Base-by-base conservation (phyloP, 768 basidiomycete genomes). In the Psilocybe subaeruginosa region DNA sequence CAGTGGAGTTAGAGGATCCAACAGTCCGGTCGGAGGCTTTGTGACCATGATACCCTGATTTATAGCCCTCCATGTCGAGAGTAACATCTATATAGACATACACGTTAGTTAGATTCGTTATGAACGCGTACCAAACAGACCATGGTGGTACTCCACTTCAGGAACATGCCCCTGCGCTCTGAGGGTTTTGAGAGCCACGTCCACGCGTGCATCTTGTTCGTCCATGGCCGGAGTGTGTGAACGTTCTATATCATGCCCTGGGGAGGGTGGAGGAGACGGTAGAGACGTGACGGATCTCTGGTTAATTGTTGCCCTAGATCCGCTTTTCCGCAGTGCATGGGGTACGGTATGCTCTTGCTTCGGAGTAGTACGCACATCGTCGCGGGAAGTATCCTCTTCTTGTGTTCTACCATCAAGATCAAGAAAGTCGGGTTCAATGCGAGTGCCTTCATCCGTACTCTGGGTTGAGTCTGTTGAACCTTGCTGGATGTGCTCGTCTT, bases 21-120 rank as follows among this genome's bases (percentile, higher is more conserved):
- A 80, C 66, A 2, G 79, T 82, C 37, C 73, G 71, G 58, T 82
- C 80, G 23, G 80, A 79, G 30, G 67, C 62, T 68, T 80, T 79
- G 17, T 72, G 61, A 45, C 67, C 66, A 55, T 77, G 76, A 39
- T 68, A 66, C 8, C 56, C 62, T 19, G 84, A 77, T 72, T 93
- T 90, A 72, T 97, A 97, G 0, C 94, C 95, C 55, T 88, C 85
- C 68, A 86, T 85, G 67, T 97, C 95, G 33, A 96, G 79, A 14
- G 92, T 89, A 51, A 95, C 80, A 64, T 89, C 92, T 92, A 63
- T 7, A 33, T 9, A 33, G 19, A 35, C 17, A 41, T 47, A 14
- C 14, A 54, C 17, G 30, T 59, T 64, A 37, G 61, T 58, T 45
- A 37, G 52, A 52, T 31, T 4, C 14, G 17, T 7, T 39, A 45